A percentile compares a stretch with the other conserved stretches of the same genome.
phyloP scores from a whole-genome alignment of 2,329 filamentous ascomycete genomes.

The Botrytis medusae region DNA sequence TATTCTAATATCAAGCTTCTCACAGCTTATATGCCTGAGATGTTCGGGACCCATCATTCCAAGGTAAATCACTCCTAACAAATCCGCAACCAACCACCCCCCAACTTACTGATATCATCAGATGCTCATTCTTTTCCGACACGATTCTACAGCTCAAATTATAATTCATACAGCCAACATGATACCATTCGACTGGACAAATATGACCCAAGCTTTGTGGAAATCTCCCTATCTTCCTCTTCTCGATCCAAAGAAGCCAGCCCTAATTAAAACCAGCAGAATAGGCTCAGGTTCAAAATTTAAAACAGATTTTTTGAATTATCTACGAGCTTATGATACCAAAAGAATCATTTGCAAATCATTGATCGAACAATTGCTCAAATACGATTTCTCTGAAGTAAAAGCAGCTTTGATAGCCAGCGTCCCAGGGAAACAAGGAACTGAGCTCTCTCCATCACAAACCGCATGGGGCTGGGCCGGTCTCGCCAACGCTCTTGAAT shows the following conservation, averaged over 20 bases:
- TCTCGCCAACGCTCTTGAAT: conserved; percentile 58
- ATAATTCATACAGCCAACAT: conserved; percentile 90
- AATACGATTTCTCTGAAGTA: conserved; percentile 69
- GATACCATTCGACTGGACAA: conserved; percentile 83
- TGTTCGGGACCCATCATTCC: conserved; percentile 78
- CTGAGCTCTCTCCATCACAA: conserved; percentile 44
- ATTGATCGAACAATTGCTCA: conserved; percentile 57
- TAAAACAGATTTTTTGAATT: conserved; percentile 72
- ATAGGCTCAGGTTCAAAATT: conserved; percentile 67
- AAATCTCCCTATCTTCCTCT: conserved; percentile 66
- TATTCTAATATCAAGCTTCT: conserved; percentile 70
- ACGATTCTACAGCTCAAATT: conserved; percentile 74
- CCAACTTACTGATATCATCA: conserved; percentile 46
- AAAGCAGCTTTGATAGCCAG: conserved; percentile 75
- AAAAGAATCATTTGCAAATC: conserved; percentile 52
- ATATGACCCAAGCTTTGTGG: conserved; percentile 86
- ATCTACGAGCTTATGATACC: conserved; percentile 68
- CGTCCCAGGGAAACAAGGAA: conserved; percentile 66
- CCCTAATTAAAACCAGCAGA: conserved; percentile 25
- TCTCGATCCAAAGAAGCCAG: not conserved
- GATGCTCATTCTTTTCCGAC: conserved; percentile 80
- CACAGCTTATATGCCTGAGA: conserved; percentile 75
- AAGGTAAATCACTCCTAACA: conserved; percentile 28
- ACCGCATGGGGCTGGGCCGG: conserved; percentile 78
- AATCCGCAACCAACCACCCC: not conserved